Conservation (phyloP, 1,284 basidiomycete genomes). For the Coniferiporia weirii region DNA sequence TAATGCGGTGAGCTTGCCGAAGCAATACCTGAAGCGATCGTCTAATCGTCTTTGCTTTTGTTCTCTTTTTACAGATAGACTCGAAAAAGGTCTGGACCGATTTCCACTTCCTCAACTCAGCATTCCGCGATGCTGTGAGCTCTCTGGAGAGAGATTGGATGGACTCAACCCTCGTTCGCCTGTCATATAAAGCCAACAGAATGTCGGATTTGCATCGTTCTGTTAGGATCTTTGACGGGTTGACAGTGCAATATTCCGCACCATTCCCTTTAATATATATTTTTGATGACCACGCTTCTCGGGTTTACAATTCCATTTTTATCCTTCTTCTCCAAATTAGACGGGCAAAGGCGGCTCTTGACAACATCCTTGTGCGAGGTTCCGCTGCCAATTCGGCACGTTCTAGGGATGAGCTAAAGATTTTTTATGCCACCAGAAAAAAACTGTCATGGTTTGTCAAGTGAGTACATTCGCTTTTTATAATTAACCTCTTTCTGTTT, state of each 20-base stretch:
- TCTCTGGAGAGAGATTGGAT: conserved; percentile 51
- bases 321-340: conserved; percentile 73
- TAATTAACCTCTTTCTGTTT: conserved; percentile 11
- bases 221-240: conserved; percentile 59
- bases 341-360: conserved; percentile 65
- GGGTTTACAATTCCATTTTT: conserved; percentile 67
- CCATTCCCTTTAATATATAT: conserved; percentile 82
- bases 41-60: neutral
- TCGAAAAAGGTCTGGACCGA: conserved; percentile 67
- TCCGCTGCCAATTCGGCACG: conserved; percentile 31
- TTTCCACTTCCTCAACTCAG: conserved; percentile 79
- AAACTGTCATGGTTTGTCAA: conserved; percentile 80
- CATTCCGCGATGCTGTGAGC: conserved; percentile 65
- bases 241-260: conserved; percentile 69
- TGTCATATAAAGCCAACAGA: conserved; percentile 54
- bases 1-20: conserved; percentile 48
- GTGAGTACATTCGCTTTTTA: conserved; percentile 40
- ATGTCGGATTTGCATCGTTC: conserved; percentile 41
- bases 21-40: neutral
- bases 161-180: conserved; percentile 65
- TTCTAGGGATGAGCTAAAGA: conserved; percentile 47
- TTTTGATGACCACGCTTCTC: conserved; percentile 56
- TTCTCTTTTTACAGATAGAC: conserved; percentile 55
- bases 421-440: conserved; percentile 68
- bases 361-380: conserved; percentile 59